Evolutionary conservation across 1,284 basidiomycete genomes (phyloP).

Genomic region (Xanthoconium separans): DNA sequence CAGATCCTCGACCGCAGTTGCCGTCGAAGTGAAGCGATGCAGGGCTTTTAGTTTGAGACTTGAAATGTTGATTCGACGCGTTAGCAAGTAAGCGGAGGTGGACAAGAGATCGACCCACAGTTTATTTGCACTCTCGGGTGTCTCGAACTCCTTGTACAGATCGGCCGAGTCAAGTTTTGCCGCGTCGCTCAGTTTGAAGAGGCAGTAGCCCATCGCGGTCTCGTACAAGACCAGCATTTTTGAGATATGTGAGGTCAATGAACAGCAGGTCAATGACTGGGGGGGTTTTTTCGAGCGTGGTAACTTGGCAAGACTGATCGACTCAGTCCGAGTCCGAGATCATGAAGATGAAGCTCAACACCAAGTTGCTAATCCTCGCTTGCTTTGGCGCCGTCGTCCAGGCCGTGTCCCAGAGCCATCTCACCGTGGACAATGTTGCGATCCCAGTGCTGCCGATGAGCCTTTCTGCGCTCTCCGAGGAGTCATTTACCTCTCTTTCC

Average conservation of each 20-base stretch:
- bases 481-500: conserved; percentile 42
- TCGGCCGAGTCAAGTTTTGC: conserved; percentile 86
- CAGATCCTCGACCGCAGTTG: conserved; percentile 98
- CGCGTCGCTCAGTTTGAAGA: conserved; percentile 94
- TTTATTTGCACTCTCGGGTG: conserved; percentile 88
- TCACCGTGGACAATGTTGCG: conserved; percentile 1
- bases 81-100: conserved; percentile 4
- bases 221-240: conserved; percentile 83
- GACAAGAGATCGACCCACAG: conserved; percentile 57
- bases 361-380: conserved; percentile 7
- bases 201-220: conserved; percentile 91
- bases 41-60: conserved; percentile 94
- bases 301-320: conserved; percentile 18
- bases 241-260: not conserved
- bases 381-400: not conserved
- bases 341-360: not conserved
- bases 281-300: conserved; percentile 34
- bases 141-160: conserved; percentile 91
- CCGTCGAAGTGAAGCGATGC: conserved; percentile 96
- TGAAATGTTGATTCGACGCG: conserved; percentile 1
- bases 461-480: conserved; percentile 35
- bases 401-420: conserved; percentile 8
- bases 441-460: not conserved
- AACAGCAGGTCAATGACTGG: not conserved
- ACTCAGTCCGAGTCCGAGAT: not conserved